Evolutionary conservation across 2,329 filamentous ascomycete species (phyloP), one percentile per base, ranked within the genome.

Genomic region (Cucurbitaria berberidis): DNA sequence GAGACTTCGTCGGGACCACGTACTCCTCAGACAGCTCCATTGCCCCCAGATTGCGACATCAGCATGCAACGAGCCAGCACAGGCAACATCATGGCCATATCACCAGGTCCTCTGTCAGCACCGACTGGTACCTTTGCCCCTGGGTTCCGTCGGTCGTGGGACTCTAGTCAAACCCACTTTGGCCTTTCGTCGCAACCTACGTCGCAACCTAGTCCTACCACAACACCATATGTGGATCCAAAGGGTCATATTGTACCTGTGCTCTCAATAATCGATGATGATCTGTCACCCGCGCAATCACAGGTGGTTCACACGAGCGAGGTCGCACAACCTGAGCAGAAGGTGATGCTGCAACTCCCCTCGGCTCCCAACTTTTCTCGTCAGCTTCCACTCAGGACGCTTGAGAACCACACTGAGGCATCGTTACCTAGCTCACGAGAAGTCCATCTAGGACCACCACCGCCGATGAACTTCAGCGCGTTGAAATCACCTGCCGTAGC

Each of bases 41-140:
- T 76, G 34, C 74, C 74, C 27, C 72, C 73, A 5, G 74, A 76
- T 82, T 86, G 29, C 68, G 83, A 88, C 47, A 63, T 75, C 13
- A 67, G 55, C 26, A 59, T 73, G 56, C 74, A 76, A 48, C 79
- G 82, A 46, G 76, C 78, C 22, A 72, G 74, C n/a, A 70, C 73
- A 9, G 70, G 75, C 36, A 81, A 73, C 46, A 76, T 70, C 57
- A 71, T 74, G 32, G 66, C 69, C 16, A 78, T 73, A 44, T 78
- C 74, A 22, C 76, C 80, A 10, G 75, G 76, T 22, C 76, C 77
- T 30, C 52, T 76, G 35, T 76, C 74, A 15, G 73, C 75, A 29
- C 74, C 72, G 8, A 72, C 72, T 27, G 74, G 73, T 11, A 63
- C 64, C 30, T 75, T 74, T 49, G 70, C 67, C 10, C 64, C 73